Evolutionary conservation across 1,284 basidiomycete species (phyloP).

Genomic region (Schizopora paradoxa): DNA sequence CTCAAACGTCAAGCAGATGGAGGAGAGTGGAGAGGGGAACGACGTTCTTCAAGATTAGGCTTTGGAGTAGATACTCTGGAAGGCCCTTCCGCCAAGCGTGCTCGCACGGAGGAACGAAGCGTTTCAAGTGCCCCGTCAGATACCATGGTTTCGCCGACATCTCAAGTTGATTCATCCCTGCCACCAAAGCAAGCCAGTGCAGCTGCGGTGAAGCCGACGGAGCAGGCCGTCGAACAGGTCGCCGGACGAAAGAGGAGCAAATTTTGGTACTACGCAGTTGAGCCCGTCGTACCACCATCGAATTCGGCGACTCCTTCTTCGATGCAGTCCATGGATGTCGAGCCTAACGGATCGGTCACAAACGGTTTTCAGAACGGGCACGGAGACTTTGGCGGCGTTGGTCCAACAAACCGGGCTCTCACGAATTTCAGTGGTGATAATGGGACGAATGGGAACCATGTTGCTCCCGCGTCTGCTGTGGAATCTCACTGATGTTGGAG

Average conservation of each 20-base stretch:
- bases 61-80: slow-evolving; percentile 47
- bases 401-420: neutral
- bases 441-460: slow-evolving; percentile 2
- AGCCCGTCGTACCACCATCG: slow-evolving; percentile 40
- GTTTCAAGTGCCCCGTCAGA: slow-evolving; percentile 48
- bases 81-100: slow-evolving; percentile 53
- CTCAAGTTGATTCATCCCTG: slow-evolving; percentile 26
- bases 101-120: slow-evolving; percentile 67
- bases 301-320: slow-evolving; percentile 13
- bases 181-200: slow-evolving; percentile 44
- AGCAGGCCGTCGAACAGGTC: slow-evolving; percentile 64
- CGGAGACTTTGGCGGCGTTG: neutral
- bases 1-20: slow-evolving; percentile 46
- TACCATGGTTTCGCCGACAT: slow-evolving; percentile 18
- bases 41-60: slow-evolving; percentile 64
- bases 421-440: slow-evolving; percentile 4
- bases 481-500: slow-evolving; percentile 2
- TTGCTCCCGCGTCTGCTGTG: neutral
- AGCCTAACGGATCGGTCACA: neutral
- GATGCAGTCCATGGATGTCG: slow-evolving; percentile 20
- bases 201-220: slow-evolving; percentile 58
- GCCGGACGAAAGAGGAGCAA: slow-evolving; percentile 75
- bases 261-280: slow-evolving; percentile 79
- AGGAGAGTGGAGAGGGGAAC: slow-evolving; percentile 64
- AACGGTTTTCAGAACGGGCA: slow-evolving; percentile 4